Percentiles rank a stretch among this genome's conserved stretches.
These are phyloP conservation scores for Apiospora arundinis DNA, from an alignment of 2,329 filamentous ascomycete genomes.

Conservation along the genomic window DNA sequence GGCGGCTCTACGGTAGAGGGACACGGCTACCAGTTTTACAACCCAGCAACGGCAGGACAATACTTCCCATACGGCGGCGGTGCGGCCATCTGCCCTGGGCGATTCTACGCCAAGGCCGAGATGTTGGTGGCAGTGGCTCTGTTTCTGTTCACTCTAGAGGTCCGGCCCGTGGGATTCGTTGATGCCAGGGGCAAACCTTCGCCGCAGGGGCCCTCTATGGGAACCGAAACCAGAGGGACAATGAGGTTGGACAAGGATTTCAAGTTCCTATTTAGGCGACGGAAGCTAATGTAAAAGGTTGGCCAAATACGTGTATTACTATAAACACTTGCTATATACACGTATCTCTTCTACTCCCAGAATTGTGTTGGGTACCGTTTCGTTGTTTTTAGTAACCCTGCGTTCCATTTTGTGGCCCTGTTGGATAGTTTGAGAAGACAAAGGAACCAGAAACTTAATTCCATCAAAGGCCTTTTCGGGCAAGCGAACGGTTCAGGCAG, in stretches of 20 bases:
- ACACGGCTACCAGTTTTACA: neutral
- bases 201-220: neutral
- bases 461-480: no score
- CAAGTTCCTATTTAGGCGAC: neutral
- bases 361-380: no score
- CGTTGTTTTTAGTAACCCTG: no score
- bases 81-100: conserved; percentile 42
- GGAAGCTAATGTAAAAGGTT: neutral
- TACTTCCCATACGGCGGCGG: conserved; percentile 43
- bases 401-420: no score
- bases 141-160: conserved; percentile 30
- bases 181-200: neutral
- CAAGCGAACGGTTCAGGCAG: no score
- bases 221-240: neutral
- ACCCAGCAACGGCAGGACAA: conserved; percentile 5
- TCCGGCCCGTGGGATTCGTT: neutral
- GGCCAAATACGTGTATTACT: no score
- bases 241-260: conserved; percentile 1
- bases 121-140: conserved; percentile 39
- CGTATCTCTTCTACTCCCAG: no score
- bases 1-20: no score
- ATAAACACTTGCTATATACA: no score
- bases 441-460: no score
- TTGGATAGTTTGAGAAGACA: no score
- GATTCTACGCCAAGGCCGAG: conserved; percentile 44